phyloP scores from a whole-genome alignment of 1,139 yeast genomes.

The Diutina siamensis region DNA sequence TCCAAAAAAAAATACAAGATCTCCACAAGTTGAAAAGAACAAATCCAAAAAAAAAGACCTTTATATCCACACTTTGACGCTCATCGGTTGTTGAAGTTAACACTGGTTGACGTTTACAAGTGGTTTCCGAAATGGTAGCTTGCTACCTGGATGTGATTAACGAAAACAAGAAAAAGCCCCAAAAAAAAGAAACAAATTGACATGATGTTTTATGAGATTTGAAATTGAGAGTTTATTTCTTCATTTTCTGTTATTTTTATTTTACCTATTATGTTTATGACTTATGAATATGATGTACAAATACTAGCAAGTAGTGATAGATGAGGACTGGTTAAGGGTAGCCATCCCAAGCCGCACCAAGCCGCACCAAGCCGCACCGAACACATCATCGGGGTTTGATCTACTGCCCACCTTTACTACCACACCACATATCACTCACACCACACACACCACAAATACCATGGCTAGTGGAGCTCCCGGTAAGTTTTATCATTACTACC shows the following conservation, averaged over 20 bases:
- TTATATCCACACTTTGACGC: too few species aligned
- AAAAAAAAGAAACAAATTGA: background rate
- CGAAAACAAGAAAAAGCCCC: too few species aligned
- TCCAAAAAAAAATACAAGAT: too few species aligned
- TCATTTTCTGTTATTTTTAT: too few species aligned
- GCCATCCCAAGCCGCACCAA: background rate
- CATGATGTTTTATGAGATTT: too few species aligned
- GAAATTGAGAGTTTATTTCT: too few species aligned
- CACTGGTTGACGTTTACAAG: too few species aligned
- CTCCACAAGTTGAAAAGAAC: too few species aligned
- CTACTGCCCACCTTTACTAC: background rate
- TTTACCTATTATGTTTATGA: background rate
- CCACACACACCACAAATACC: background rate
- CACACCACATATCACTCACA: background rate
- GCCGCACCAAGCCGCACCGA: background rate
- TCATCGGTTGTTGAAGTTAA: too few species aligned
- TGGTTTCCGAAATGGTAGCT: too few species aligned
- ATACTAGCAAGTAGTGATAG: background rate
- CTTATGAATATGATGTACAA: background rate
- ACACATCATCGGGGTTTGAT: background rate
- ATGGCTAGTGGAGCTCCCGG: slow-evolving; percentile 6
- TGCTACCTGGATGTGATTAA: too few species aligned
- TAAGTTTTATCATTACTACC: background rate
- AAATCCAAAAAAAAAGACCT: too few species aligned
- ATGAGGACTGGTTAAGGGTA: background rate